Evolutionary conservation across 306 rosid species (phyloP).

Genomic region (Gynostemma pentaphyllum): DNA sequence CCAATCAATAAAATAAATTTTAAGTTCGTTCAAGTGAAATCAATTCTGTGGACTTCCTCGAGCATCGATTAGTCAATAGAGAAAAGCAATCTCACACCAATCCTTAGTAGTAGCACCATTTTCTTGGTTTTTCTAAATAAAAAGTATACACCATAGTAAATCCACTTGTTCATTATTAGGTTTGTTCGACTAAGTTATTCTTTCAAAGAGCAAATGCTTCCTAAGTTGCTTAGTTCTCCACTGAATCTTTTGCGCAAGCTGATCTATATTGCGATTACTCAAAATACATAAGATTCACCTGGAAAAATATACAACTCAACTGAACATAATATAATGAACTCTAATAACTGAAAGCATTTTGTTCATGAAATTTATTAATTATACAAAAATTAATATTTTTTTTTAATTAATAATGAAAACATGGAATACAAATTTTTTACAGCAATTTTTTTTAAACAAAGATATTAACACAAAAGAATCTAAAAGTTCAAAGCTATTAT

Average conservation of each 20-base stretch:
- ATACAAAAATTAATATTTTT: background rate
- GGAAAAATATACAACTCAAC: background rate
- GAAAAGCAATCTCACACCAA: background rate
- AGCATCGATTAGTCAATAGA: background rate
- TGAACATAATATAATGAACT: background rate
- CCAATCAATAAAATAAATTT: background rate
- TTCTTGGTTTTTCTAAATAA: background rate
- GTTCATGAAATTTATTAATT: background rate
- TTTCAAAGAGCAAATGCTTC: background rate
- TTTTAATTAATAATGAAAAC: too few species aligned
- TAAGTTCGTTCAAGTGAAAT: background rate
- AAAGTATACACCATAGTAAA: background rate
- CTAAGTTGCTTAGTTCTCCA: background rate
- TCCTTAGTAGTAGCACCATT: background rate
- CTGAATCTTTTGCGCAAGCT: background rate
- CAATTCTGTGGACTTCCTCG: background rate
- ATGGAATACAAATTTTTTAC: background rate
- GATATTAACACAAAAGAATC: background rate
- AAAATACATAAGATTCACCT: background rate
- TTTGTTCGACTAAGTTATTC: background rate
- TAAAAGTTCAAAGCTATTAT: background rate
- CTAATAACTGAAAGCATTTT: background rate
- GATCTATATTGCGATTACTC: background rate
- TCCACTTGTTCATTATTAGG: background rate
- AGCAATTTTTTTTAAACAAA: too few species aligned